Evolutionary conservation across 208 protist genomes (phyloP), one percentile per base, ranked within the genome.

Genomic region (Leishmania tarentolae): DNA sequence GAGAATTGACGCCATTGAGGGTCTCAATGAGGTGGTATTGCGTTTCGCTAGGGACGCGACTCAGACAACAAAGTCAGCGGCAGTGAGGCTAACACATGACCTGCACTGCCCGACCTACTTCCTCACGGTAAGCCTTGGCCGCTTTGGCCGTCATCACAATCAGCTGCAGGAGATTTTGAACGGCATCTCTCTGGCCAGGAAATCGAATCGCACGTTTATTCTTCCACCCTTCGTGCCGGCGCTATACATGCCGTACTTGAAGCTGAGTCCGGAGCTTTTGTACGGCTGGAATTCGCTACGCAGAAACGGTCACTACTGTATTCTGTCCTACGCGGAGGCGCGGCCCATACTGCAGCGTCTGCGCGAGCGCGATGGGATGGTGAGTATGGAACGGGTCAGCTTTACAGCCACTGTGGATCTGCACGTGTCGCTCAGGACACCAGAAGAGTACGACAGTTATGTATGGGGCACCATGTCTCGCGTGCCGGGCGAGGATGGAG

Each of bases 131-230:
- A 53, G 42, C 37, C 21, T 84, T 44, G 80, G 80, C 53, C 66
- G 74, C 66, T 83, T 76, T 37, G 80, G 80, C 37, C 80, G 80
- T 13, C 80, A 84, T 37, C 80, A 84, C 80, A 80, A 84, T 42
- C 80, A 84, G 68, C 46, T 84, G 68, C 75, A 80, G 47, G 68
- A 84, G 69, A 28, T 84, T 2, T 59, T 84, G 11, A 75, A 84
- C 69, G 53, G 63, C 35, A 21, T 84, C 15, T 75, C 80, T 44
- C 74, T 84, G 28, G 80, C 80, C 4, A 44, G 35, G 37, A n/a
- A 31, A 37, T 47, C 78, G 15, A 84, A 80, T 37, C 80, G 80
- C 53, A 84, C 75, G 9, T 63, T 84, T 40, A 7, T 80, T 56
- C 40, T 80, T 7, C 75, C 80, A 0, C 75, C 68, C 21, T 84